phyloP scores from a whole-genome alignment of 2,329 filamentous ascomycete species.

The Coniochaeta hoffmannii region DNA sequence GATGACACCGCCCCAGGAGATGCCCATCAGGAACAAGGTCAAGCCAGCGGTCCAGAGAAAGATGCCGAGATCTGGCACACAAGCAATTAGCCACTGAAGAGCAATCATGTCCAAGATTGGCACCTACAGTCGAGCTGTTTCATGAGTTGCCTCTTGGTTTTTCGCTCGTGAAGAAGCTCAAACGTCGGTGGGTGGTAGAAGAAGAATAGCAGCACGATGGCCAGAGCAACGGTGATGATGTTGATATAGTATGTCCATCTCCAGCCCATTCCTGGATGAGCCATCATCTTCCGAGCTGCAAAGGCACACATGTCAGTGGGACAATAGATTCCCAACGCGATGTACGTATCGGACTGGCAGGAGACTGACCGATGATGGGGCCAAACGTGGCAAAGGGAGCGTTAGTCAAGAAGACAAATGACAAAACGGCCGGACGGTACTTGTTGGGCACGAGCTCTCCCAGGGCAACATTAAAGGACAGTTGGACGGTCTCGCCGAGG shows the following conservation, averaged over 20 bases:
- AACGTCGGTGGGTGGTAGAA: constrained; percentile 33
- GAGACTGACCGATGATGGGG: constrained; percentile 21
- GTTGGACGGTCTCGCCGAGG: constrained; percentile 26
- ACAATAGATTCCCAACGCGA: neutral
- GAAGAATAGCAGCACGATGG: constrained; percentile 25
- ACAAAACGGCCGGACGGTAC: constrained; percentile 25
- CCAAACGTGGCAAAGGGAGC: constrained; percentile 26
- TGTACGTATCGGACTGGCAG: constrained; percentile 10
- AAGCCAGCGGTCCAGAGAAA: neutral
- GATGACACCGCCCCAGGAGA: constrained; percentile 9
- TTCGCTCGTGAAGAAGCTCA: constrained; percentile 27
- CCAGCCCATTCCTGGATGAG: constrained; percentile 23
- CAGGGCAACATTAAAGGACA: constrained; percentile 28
- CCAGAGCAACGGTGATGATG: constrained; percentile 25
- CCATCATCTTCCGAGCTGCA: neutral
- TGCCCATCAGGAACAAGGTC: neutral
- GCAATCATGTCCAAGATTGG: neutral
- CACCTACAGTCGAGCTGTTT: constrained; percentile 25
- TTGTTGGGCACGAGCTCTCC: constrained; percentile 34
- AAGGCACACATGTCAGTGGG: neutral
- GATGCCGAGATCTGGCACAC: neutral
- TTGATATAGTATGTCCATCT: constrained; percentile 33
- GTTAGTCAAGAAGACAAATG: constrained; percentile 24
- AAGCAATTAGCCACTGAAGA: neutral
- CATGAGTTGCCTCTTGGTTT: constrained; percentile 25